Conservation (phyloP, 805 yeast species). For the Grigorovia transvaalensis region DNA sequence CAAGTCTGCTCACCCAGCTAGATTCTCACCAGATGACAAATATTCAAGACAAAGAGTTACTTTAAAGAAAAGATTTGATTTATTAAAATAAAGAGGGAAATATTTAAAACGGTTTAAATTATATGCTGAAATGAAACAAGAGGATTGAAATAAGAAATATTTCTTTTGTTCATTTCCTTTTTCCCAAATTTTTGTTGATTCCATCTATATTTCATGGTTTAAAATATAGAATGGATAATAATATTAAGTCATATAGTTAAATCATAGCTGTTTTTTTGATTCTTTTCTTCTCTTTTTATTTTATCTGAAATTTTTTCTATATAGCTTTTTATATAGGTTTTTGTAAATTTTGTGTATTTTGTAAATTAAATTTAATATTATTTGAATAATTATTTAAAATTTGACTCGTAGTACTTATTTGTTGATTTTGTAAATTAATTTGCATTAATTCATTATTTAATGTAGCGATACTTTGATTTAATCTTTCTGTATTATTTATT, state of each 20-base stretch:
- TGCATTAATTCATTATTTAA: conserved; percentile 52
- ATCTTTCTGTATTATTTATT: conserved; percentile 62
- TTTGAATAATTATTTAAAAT: conserved; percentile 72
- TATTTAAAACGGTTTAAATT: too few relatives aligned
- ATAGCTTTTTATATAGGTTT: neutral
- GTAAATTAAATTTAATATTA: conserved; percentile 59
- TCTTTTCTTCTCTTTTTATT: too few relatives aligned
- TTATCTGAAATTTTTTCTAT: too few relatives aligned
- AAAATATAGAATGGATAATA: conserved; percentile 2
- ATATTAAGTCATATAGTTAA: conserved; percentile 1
- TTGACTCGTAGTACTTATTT: conserved; percentile 59
- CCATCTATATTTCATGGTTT: too few relatives aligned
- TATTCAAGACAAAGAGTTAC: conserved; percentile 98
- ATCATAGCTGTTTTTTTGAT: neutral
- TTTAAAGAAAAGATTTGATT: conserved; percentile 82
- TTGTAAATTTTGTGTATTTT: conserved; percentile 44
- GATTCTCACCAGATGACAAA: conserved; percentile 99
- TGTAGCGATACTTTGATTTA: conserved; percentile 59
- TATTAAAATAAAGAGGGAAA: conserved; percentile 32
- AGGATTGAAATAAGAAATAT: too few relatives aligned
- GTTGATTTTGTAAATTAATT: conserved; percentile 55
- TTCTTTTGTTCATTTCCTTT: too few relatives aligned
- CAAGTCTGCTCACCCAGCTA: conserved; percentile 98
- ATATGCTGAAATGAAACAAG: too few relatives aligned
- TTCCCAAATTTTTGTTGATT: too few relatives aligned